These are phyloP conservation scores for Bruguiera parviflora DNA, from an alignment of 345 rosid genomes.

Conservation along the genomic window DNA sequence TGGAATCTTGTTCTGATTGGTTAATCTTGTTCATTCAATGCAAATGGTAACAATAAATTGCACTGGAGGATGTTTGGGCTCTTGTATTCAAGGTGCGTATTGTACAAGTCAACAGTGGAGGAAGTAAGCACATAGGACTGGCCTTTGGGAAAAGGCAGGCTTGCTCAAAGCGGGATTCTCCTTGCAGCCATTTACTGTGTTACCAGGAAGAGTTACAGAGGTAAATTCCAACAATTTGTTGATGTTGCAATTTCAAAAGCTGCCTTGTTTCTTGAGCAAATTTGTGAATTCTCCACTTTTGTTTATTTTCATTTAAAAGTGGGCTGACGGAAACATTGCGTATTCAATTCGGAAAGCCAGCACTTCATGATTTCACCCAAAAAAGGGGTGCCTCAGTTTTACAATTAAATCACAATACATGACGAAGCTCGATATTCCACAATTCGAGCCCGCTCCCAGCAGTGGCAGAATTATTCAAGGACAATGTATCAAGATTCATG, in stretches of 20 bases:
- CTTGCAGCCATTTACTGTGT: constrained; percentile 48
- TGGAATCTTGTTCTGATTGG: neutral
- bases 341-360: constrained; percentile 45
- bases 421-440: constrained; percentile 46
- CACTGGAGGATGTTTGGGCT: constrained; percentile 48
- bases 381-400: constrained; percentile 54
- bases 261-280: neutral
- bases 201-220: constrained; percentile 79
- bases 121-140: constrained; percentile 92
- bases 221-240: constrained; percentile 24
- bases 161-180: constrained; percentile 51
- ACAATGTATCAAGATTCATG: constrained; percentile 20
- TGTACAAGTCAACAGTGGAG: constrained; percentile 63
- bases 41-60: neutral
- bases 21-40: neutral
- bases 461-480: constrained; percentile 41
- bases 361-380: constrained; percentile 47
- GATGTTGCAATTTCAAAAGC: neutral
- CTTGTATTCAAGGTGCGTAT: constrained; percentile 55
- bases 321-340: constrained; percentile 56
- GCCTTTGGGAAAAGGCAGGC: constrained; percentile 82
- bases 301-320: constrained; percentile 30
- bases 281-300: neutral
- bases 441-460: constrained; percentile 43
- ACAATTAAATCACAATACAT: constrained; percentile 69